Conservation (phyloP, 345 rosid species). For the Cochlearia excelsa region DNA sequence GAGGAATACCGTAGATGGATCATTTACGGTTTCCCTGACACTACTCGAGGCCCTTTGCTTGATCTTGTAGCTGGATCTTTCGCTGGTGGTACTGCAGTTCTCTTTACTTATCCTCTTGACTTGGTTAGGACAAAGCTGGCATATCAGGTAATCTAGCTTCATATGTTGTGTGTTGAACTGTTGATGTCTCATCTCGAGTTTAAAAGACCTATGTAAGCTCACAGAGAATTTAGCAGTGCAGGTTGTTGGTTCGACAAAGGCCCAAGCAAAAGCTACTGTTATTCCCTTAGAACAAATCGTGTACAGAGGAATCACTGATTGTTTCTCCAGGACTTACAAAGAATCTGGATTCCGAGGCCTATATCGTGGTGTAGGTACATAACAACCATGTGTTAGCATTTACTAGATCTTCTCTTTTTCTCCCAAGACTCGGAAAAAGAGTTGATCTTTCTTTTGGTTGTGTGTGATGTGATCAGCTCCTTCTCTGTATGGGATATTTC, state of each 20-base stretch:
- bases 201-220: conserved; percentile 6
- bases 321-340: conserved; percentile 68
- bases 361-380: conserved; percentile 91
- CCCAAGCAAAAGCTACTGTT: conserved; percentile 34
- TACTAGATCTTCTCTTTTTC: conserved; percentile 1
- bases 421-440: not conserved
- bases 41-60: conserved; percentile 76
- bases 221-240: conserved; percentile 38
- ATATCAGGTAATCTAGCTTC: conserved; percentile 61
- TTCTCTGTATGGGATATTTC: conserved; percentile 90
- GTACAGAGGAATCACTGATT: conserved; percentile 74
- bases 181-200: not conserved
- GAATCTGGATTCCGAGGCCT: conserved; percentile 79
- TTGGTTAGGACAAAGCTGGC: conserved; percentile 87
- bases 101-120: conserved; percentile 88
- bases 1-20: conserved; percentile 94
- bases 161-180: not conserved
- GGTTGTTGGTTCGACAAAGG: conserved; percentile 62
- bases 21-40: conserved; percentile 52
- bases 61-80: conserved; percentile 92
- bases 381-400: conserved; percentile 16
- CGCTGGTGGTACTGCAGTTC: conserved; percentile 92
- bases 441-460: conserved; percentile 22
- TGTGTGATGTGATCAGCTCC: conserved; percentile 53
- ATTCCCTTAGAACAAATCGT: conserved; percentile 42